A percentile compares a stretch with the other conserved stretches of the same genome.
Conservation (phyloP, 345 rosid genomes). For the Tarenaya hassleriana region DNA sequence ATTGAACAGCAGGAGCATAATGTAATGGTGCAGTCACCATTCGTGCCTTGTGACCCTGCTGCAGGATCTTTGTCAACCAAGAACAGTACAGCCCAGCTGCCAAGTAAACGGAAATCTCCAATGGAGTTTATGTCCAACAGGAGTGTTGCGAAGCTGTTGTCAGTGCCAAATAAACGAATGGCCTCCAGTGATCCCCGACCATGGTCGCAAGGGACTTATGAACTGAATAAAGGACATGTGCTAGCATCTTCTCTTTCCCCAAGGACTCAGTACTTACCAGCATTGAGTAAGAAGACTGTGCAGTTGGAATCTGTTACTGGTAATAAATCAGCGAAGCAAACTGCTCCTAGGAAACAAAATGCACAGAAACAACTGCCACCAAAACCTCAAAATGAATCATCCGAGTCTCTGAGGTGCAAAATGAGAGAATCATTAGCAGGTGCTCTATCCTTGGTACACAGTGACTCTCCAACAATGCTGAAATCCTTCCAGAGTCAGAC, state of each 20-base stretch:
- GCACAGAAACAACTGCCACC: constrained; percentile 29
- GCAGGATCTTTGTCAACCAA: constrained; percentile 31
- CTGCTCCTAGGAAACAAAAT: constrained; percentile 34
- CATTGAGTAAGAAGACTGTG: constrained; percentile 33
- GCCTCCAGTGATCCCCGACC: constrained; percentile 50
- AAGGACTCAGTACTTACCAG: constrained; percentile 35
- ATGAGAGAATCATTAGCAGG: constrained; percentile 68
- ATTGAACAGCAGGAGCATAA: constrained; percentile 24
- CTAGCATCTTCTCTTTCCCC: constrained; percentile 31
- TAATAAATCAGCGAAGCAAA: constrained; percentile 37
- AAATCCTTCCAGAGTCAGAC: constrained; percentile 32
- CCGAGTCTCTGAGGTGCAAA: constrained; percentile 63
- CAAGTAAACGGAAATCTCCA: constrained; percentile 58
- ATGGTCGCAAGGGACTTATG: constrained; percentile 46
- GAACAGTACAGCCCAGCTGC: constrained; percentile 29
- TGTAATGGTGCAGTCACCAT: constrained; percentile 26
- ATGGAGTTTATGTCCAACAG: constrained; percentile 28
- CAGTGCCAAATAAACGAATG: constrained; percentile 43
- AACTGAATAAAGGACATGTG: constrained; percentile 29
- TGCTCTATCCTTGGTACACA: constrained; percentile 68
- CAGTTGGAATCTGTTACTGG: constrained; percentile 28
- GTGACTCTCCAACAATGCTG: constrained; percentile 26
- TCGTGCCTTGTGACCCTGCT: constrained; percentile 23
- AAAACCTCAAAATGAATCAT: constrained; percentile 40
- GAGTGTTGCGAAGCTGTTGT: constrained; percentile 24